phyloP scores from a whole-genome alignment of 2,329 filamentous ascomycete species.

The Penicillium psychrosexuale region DNA sequence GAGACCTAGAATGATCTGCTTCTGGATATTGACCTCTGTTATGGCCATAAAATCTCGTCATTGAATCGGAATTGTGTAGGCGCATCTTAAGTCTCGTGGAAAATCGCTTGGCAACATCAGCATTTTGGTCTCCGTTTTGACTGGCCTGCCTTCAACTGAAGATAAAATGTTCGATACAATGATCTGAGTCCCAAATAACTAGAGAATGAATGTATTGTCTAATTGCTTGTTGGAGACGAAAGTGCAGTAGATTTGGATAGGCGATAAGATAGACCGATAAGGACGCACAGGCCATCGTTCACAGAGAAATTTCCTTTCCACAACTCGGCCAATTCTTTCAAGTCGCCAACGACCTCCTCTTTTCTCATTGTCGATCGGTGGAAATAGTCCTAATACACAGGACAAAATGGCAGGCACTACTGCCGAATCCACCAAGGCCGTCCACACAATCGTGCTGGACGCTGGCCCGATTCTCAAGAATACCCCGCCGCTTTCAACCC shows the following conservation, averaged over 20 bases:
- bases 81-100: background rate
- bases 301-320: constrained; percentile 31
- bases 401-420: constrained; percentile 22
- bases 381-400: background rate
- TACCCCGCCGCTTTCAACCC: constrained; percentile 76
- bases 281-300: constrained; percentile 35
- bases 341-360: constrained; percentile 1
- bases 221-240: background rate
- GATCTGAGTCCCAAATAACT: background rate
- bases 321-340: constrained; percentile 9
- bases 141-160: too few species aligned
- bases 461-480: constrained; percentile 93
- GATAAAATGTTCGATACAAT: accelerated
- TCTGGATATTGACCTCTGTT: background rate
- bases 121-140: background rate
- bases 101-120: background rate
- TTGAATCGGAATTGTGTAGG: background rate
- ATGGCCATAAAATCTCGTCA: background rate
- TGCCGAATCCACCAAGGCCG: constrained; percentile 54
- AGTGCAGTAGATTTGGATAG: constrained; percentile 6
- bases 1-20: too few species aligned
- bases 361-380: background rate
- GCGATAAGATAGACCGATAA: constrained; percentile 43
- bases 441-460: constrained; percentile 83
- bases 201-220: too few species aligned